These are phyloP conservation scores for Cryptococcus jaspeensis DNA, from an alignment of 1,284 basidiomycete genomes.

Conservation along the genomic window DNA sequence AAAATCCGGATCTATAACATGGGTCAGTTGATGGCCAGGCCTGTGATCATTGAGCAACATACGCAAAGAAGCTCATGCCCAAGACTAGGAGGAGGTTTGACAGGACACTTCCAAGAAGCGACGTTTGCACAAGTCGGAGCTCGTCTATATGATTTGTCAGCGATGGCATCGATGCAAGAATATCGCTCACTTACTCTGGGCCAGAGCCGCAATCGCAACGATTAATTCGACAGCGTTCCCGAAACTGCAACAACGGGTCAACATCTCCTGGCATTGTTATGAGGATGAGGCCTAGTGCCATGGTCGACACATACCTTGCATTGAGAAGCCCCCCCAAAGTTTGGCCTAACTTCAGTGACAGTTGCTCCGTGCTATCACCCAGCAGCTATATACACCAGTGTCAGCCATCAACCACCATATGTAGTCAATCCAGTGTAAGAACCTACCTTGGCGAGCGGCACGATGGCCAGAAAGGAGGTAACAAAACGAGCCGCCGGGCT, in stretches of 20 bases:
- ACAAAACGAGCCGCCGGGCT: conserved; percentile 78
- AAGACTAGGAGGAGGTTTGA: conserved; percentile 87
- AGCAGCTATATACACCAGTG: conserved; percentile 23
- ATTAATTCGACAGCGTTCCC: conserved; percentile 65
- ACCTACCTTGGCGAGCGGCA: conserved; percentile 75
- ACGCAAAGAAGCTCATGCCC: conserved; percentile 82
- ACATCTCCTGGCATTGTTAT: neutral
- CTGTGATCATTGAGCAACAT: conserved; percentile 27
- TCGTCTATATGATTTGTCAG: conserved; percentile 56
- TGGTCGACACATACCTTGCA: conserved; percentile 61
- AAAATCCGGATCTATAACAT: conserved; percentile 56
- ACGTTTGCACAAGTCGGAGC: conserved; percentile 82
- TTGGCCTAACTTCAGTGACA: conserved; percentile 73
- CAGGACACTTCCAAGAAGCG: conserved; percentile 62
- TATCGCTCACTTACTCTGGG: conserved; percentile 61
- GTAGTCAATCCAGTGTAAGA: too few species aligned
- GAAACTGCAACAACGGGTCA: conserved; percentile 31
- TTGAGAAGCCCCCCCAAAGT: conserved; percentile 83
- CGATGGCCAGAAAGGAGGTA: conserved; percentile 80
- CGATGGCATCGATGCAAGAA: neutral
- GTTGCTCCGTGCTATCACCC: conserved; percentile 83
- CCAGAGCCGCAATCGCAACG: conserved; percentile 77
- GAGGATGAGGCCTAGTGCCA: neutral
- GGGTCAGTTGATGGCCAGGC: neutral
- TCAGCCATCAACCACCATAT: conserved; percentile 3